Percentiles rank a stretch among this genome's conserved stretches.
phyloP scores from a whole-genome alignment of 75 land plant genomes.

The Pseudotsuga menziesii region DNA sequence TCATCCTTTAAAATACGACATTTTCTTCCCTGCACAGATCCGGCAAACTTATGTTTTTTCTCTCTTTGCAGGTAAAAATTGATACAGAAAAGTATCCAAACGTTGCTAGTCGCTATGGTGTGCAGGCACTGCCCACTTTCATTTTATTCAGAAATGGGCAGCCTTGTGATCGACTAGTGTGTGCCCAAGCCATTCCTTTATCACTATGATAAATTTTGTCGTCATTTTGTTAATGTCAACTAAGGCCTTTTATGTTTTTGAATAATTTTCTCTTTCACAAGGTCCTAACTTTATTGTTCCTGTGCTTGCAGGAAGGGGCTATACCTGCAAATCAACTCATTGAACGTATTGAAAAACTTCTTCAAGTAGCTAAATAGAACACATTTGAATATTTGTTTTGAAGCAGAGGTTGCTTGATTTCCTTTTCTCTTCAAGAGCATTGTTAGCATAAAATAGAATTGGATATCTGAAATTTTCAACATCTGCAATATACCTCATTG shows the following conservation, averaged over 20 bases:
- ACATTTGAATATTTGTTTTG: neutral
- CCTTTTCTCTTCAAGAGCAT: neutral
- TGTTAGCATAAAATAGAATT: neutral
- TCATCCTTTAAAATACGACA: neutral
- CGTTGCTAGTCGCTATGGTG: conserved; percentile 66
- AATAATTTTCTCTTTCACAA: neutral
- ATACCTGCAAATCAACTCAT: conserved; percentile 61
- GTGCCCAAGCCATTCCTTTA: conserved; percentile 16
- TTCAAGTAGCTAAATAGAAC: conserved; percentile 6
- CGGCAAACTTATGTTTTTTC: neutral
- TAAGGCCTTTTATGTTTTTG: neutral
- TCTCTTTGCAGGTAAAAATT: conserved; percentile 59
- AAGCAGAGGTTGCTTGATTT: neutral
- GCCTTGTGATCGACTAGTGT: conserved; percentile 80
- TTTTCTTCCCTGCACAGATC: neutral
- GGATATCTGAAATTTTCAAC: neutral
- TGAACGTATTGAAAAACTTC: conserved; percentile 45
- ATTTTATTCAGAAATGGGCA: conserved; percentile 82
- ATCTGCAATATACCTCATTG: neutral
- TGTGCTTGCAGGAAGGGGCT: conserved; percentile 68
- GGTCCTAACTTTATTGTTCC: neutral
- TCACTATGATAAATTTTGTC: neutral
- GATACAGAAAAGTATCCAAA: conserved; percentile 94
- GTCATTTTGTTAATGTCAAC: neutral
- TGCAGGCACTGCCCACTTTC: conserved; percentile 91